These are phyloP conservation scores for Fusarium neocosmosporiellum DNA, from an alignment of 2,329 filamentous ascomycete genomes.

Conservation along the genomic window DNA sequence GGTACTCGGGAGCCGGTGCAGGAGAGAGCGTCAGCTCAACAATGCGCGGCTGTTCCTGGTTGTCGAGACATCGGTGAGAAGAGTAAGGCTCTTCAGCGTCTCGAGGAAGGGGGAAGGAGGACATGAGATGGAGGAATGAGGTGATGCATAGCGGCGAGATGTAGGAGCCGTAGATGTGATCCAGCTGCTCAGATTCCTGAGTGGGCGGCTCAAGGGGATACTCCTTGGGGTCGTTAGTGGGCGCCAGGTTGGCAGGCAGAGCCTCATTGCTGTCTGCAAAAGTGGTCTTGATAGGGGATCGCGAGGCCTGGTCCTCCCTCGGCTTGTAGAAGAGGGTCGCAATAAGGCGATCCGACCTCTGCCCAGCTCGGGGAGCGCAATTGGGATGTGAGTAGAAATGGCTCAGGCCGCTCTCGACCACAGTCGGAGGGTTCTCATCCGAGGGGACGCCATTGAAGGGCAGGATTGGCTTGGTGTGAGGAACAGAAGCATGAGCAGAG, in stretches of 20 bases:
- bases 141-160: constrained; percentile 74
- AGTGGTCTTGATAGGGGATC: constrained; percentile 43
- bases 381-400: constrained; percentile 73
- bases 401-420: constrained; percentile 71
- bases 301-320: constrained; percentile 47
- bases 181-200: constrained; percentile 66
- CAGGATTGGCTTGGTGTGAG: constrained; percentile 55
- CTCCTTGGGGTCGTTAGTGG: constrained; percentile 66
- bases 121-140: constrained; percentile 74
- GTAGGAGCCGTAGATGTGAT: constrained; percentile 74
- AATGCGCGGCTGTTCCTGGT: constrained; percentile 67
- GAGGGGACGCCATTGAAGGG: constrained; percentile 72
- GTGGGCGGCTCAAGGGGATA: constrained; percentile 71
- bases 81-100: constrained; percentile 66
- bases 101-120: constrained; percentile 66
- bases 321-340: constrained; percentile 74
- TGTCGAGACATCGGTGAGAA: constrained; percentile 74
- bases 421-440: constrained; percentile 66
- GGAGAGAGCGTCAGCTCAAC: constrained; percentile 75
- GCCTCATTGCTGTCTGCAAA: constrained; percentile 49
- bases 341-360: constrained; percentile 63
- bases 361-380: constrained; percentile 65
- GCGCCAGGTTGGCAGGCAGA: constrained; percentile 66
- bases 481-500: constrained; percentile 41
- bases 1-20: constrained; percentile 69